Conservation (phyloP, 257 asterid genomes). For the Primulina tabacum region DNA sequence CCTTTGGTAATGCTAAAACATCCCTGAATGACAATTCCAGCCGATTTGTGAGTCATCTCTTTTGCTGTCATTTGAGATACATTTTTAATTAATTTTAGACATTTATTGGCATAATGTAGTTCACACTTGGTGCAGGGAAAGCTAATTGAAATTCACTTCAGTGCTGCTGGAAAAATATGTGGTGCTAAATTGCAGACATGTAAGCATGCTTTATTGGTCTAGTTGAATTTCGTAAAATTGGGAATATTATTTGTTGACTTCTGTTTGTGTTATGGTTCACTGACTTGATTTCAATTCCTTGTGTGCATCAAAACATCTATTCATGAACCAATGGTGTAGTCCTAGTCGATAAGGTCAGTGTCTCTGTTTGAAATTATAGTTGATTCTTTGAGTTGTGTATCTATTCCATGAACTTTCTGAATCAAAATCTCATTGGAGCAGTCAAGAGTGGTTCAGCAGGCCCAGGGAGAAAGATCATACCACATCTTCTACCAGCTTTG, state of each 20-base stretch:
- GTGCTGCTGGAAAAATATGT: constrained; percentile 67
- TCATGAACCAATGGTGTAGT: constrained; percentile 48
- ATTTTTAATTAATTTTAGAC: constrained; percentile 18
- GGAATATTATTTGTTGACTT: constrained; percentile 11
- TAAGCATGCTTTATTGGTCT: constrained; percentile 44
- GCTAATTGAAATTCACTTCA: constrained; percentile 73
- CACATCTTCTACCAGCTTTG: constrained; percentile 96
- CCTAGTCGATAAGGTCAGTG: constrained; percentile 84
- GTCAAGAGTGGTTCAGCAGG: constrained; percentile 91
- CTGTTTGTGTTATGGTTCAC: constrained; percentile 22
- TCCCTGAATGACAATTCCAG: constrained; percentile 75
- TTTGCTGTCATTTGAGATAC: constrained; percentile 18
- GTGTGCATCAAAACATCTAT: constrained; percentile 33
- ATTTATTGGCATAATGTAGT: constrained; percentile 22
- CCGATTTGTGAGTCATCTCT: constrained; percentile 73
- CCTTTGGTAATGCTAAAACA: constrained; percentile 98
- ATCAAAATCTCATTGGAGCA: constrained; percentile 42
- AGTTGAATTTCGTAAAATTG: constrained; percentile 22
- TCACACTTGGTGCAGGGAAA: constrained; percentile 62
- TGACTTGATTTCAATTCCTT: constrained; percentile 39
- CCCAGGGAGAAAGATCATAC: constrained; percentile 85
- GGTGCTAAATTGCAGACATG: constrained; percentile 89
- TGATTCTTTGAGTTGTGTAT: constrained; percentile 15
- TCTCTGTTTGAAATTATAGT: constrained; percentile 23
- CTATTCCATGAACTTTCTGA: constrained; percentile 23